Percentiles rank a stretch among this genome's conserved stretches.
phyloP scores from a whole-genome alignment of 768 basidiomycete species.

The Lyophyllum shimeji region DNA sequence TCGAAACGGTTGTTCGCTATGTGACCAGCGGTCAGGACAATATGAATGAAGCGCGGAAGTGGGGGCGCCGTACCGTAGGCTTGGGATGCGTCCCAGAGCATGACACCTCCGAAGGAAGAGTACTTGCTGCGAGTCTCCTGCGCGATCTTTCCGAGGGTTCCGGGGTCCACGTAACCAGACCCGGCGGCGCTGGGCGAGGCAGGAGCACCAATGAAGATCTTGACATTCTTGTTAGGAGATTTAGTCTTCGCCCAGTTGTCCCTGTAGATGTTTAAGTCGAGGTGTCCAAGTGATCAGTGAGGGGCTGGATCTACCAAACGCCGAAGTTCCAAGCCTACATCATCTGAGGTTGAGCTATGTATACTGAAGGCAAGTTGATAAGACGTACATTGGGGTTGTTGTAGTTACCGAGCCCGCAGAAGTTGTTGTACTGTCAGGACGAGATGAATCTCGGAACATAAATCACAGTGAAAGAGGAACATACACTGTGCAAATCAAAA shows the following conservation, averaged over 20 bases:
- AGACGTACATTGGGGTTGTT: constrained; percentile 34
- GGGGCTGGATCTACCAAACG: constrained; percentile 32
- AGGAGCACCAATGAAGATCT: constrained; percentile 57
- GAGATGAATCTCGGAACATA: neutral
- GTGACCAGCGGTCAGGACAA: neutral
- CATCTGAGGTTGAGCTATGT: neutral
- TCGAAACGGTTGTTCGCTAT: constrained; percentile 40
- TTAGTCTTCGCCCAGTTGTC: constrained; percentile 56
- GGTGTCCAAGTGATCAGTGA: neutral
- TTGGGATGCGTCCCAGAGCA: constrained; percentile 42
- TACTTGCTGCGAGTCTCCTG: constrained; percentile 40
- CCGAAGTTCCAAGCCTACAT: constrained; percentile 45
- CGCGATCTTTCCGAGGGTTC: constrained; percentile 39
- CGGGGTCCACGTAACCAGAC: constrained; percentile 47
- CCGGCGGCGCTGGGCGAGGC: constrained; percentile 48
- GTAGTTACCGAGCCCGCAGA: constrained; percentile 36
- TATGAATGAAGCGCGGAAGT: neutral
- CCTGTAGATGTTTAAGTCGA: constrained; percentile 23
- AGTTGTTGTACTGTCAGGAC: constrained; percentile 19
- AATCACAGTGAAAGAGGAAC: neutral
- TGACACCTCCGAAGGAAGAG: constrained; percentile 55
- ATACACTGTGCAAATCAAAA: constrained; percentile 7
- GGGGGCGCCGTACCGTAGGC: constrained; percentile 29
- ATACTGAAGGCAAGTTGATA: neutral
- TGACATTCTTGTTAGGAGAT: constrained; percentile 51